A percentile compares a stretch with the other conserved stretches of the same genome.
phyloP scores from a whole-genome alignment of 805 yeast species.

The Candida ascalaphidarum region DNA sequence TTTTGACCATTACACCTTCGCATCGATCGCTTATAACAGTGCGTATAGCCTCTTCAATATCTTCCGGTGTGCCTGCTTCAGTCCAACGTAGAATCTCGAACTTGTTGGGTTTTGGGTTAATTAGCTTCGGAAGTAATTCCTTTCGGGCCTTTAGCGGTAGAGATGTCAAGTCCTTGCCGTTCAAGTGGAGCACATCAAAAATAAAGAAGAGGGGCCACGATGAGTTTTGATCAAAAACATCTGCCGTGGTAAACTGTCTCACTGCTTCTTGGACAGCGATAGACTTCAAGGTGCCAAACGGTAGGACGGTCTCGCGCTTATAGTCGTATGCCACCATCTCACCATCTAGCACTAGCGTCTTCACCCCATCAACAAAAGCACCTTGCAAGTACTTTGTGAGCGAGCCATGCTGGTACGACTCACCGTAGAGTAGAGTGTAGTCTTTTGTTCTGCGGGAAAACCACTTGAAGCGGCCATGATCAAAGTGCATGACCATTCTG shows the following conservation, averaged over 20 bases:
- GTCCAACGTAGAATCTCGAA: constrained; percentile 41
- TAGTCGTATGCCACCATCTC: constrained; percentile 90
- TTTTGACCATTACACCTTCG: constrained; percentile 80
- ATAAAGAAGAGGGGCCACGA: constrained; percentile 50
- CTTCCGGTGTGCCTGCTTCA: constrained; percentile 36
- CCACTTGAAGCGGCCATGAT: constrained; percentile 30
- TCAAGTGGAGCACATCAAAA: constrained; percentile 67
- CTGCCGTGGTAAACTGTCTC: constrained; percentile 27
- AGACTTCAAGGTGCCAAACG: constrained; percentile 74
- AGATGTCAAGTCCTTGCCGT: constrained; percentile 54
- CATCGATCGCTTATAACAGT: constrained; percentile 52
- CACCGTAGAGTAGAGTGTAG: constrained; percentile 64
- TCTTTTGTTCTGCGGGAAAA: constrained; percentile 67
- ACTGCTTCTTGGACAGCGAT: constrained; percentile 51
- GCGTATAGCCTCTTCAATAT: constrained; percentile 48
- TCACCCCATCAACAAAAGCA: constrained; percentile 30
- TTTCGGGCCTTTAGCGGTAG: constrained; percentile 51
- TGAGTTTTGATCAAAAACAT: constrained; percentile 22
- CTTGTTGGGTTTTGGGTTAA: constrained; percentile 36
- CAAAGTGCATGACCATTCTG: constrained; percentile 63
- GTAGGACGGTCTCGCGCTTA: constrained; percentile 44
- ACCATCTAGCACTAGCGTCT: constrained; percentile 61
- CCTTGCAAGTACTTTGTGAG: constrained; percentile 43
- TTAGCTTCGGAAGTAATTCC: constrained; percentile 34
- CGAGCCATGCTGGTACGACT: constrained; percentile 38